Evolutionary conservation across 176 grass and related monocot genomes (phyloP), one percentile per base, ranked within the genome.

Genomic region (Oryza meyeriana): DNA sequence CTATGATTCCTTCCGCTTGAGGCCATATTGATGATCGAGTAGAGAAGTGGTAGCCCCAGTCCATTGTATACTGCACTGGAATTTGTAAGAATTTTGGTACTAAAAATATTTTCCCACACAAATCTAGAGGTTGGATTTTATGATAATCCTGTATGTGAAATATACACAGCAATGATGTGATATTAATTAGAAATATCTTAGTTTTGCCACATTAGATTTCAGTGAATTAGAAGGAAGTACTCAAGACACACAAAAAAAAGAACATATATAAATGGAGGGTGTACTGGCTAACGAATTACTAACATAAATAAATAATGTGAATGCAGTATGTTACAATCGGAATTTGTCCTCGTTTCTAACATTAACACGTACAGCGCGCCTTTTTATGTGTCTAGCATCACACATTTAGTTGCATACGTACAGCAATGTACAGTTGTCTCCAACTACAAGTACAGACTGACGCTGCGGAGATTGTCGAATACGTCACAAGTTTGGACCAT

Each of bases 361-460:
- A 55, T 55, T 55, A 55, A 55, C 20, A n/a, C 47, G 17, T n/a
- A n/a, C n/a, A n/a, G n/a, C n/a, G n/a, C n/a, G n/a, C 47, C 17
- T 55, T 55, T 55, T 55, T 18, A n/a, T n/a, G n/a, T 55, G 48
- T 55, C 48, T 22, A 55, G 18, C 48, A 55, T 22, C 48, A 55
- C 11, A 42, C 0, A 55, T 18, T 55, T 8, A 22, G 32, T 67
- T 67, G 29, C 33, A 59, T 57, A 70, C 32, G 10, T 18, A 6
- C 31, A 29, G 45, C 20, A 22, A 10, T 12, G 7, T 44, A 73
- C 83, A 69, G 50, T 45, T 44, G 74, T 48, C 74, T 5, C 74
- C 74, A 78, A 66, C 83, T 71, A 77, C 40, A 66, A 48, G 65
- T 36, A 63, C 36, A 48, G 38, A 71, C 22, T 70, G 10, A 22